Evolutionary conservation across 768 basidiomycete genomes (phyloP).

Genomic region (Boletus barrowsii): DNA sequence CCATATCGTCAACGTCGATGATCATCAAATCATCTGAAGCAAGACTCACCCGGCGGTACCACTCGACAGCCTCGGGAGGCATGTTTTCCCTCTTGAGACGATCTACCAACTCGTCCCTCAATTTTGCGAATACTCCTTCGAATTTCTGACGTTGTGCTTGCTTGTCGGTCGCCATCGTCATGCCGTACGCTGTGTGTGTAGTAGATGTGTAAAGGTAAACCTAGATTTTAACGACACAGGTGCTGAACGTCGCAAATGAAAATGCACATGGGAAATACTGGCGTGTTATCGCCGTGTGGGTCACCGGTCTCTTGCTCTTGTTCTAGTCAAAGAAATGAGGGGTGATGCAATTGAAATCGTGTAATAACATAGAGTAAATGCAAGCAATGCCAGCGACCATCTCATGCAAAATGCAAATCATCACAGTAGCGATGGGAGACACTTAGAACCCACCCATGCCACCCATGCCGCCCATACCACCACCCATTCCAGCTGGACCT

Average conservation of each 20-base stretch:
- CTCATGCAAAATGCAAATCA: background rate
- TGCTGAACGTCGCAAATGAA: too few species aligned
- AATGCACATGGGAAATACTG: too few species aligned
- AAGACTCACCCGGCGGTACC: slow-evolving; percentile 62
- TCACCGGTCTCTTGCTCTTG: background rate
- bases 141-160: slow-evolving; percentile 60
- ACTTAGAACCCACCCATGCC: slow-evolving; percentile 51
- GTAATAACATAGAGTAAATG: slow-evolving; percentile 13
- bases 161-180: slow-evolving; percentile 33
- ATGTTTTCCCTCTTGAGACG: slow-evolving; percentile 69
- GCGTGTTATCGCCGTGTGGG: background rate
- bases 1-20: too few species aligned
- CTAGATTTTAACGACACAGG: too few species aligned
- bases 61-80: slow-evolving; percentile 80
- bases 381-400: background rate
- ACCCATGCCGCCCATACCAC: slow-evolving; percentile 60
- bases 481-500: slow-evolving; percentile 48
- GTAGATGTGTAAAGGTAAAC: too few species aligned
- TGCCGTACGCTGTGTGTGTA: too few species aligned
- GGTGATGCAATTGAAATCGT: too few species aligned
- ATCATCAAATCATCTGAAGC: too few species aligned
- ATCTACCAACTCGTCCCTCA: slow-evolving; percentile 75
- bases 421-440: background rate
- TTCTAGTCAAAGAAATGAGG: too few species aligned
- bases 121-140: slow-evolving; percentile 63